Evolutionary conservation across 1,284 basidiomycete species (phyloP).

Genomic region (Exsudoporus floridanus): DNA sequence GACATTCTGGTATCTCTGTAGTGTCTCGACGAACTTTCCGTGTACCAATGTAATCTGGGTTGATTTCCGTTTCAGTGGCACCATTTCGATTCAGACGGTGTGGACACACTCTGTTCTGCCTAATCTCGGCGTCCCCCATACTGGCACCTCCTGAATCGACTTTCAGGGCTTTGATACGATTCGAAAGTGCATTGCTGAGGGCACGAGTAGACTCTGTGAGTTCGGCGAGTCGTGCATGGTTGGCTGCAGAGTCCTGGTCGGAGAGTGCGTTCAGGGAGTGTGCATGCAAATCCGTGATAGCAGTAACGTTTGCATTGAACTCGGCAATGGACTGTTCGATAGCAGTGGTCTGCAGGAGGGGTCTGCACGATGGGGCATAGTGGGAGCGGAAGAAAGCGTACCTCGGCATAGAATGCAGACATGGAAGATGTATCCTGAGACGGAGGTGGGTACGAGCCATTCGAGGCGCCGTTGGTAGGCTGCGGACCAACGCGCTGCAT

Average conservation of each 20-base stretch:
- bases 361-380: background rate
- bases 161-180: conserved; percentile 61
- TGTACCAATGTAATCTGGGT: conserved; percentile 54
- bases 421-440: conserved; percentile 26
- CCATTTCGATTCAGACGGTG: conserved; percentile 21
- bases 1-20: conserved; percentile 79
- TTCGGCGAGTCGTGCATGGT: conserved; percentile 50
- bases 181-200: conserved; percentile 62
- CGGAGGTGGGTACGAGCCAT: conserved; percentile 6
- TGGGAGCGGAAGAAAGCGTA: conserved; percentile 3
- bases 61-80: background rate
- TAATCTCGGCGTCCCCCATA: conserved; percentile 56
- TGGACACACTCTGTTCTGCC: conserved; percentile 65
- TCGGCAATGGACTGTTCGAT: conserved; percentile 60
- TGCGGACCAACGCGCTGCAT: conserved; percentile 25
- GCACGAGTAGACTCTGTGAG: conserved; percentile 63
- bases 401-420: conserved; percentile 36
- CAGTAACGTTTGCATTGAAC: conserved; percentile 55
- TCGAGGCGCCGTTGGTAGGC: background rate
- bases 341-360: conserved; percentile 43
- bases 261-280: conserved; percentile 59
- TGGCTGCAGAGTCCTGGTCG: conserved; percentile 45
- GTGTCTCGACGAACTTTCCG: conserved; percentile 63
- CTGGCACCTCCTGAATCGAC: conserved; percentile 35
- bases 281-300: conserved; percentile 58